Percentiles rank a stretch among this genome's conserved stretches.
Evolutionary conservation across 2,329 filamentous ascomycete species (phyloP).

Genomic region (Mycosphaerella sp.): DNA sequence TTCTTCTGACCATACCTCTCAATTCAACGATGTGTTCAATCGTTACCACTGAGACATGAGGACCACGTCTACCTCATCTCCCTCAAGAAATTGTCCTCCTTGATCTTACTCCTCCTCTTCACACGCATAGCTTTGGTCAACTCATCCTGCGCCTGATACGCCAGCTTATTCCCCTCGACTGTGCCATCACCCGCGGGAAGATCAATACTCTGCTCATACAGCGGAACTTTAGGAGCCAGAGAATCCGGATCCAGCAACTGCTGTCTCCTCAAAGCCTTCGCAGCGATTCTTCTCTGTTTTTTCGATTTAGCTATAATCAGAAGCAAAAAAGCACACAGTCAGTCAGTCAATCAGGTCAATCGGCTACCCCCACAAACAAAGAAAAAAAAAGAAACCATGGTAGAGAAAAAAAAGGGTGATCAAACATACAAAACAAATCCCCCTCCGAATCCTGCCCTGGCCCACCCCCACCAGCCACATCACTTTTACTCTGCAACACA

Average conservation of each 20-base stretch:
- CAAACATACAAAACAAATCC: slow-evolving; percentile 73
- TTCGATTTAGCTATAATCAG: slow-evolving; percentile 66
- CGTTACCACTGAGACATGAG: too few relatives aligned
- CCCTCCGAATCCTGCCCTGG: slow-evolving; percentile 52
- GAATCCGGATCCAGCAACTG: slow-evolving; percentile 60
- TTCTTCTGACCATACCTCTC: too few relatives aligned
- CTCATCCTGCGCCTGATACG: slow-evolving; percentile 51
- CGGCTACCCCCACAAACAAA: too few relatives aligned
- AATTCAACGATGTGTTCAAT: too few relatives aligned
- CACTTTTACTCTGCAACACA: slow-evolving; percentile 53
- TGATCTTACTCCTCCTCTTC: slow-evolving; percentile 69
- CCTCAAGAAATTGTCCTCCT: slow-evolving; percentile 81
- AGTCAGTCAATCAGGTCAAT: slow-evolving; percentile 1
- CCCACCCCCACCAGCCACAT: slow-evolving; percentile 41
- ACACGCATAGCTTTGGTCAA: slow-evolving; percentile 66
- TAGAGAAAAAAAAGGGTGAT: too few relatives aligned
- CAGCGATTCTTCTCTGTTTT: slow-evolving; percentile 67
- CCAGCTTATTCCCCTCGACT: slow-evolving; percentile 42
- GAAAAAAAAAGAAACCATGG: too few relatives aligned
- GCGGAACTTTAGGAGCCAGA: slow-evolving; percentile 58
- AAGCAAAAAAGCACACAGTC: background rate
- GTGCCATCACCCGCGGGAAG: slow-evolving; percentile 52
- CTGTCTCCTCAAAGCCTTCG: slow-evolving; percentile 58
- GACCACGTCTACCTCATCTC: slow-evolving; percentile 58
- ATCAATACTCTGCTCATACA: slow-evolving; percentile 74